A percentile compares a stretch with the other conserved stretches of the same genome.
Evolutionary conservation across 371 early-diverging fungal genomes (phyloP).

Genomic region (Mortierella polycephala): DNA sequence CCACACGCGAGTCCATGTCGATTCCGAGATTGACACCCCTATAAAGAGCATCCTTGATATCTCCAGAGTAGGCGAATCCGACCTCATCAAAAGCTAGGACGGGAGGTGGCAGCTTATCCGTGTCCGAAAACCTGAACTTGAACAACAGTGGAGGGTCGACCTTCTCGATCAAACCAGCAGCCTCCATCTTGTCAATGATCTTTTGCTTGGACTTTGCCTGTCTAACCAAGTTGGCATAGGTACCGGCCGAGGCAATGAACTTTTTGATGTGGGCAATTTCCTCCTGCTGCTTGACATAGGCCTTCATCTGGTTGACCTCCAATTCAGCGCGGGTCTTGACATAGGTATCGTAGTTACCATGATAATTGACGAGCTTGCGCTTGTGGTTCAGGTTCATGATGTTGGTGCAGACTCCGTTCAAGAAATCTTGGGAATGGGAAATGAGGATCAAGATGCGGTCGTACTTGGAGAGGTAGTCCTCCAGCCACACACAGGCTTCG

Average conservation of each 20-base stretch:
- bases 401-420: constrained; percentile 97
- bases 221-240: constrained; percentile 97
- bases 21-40: constrained; percentile 90
- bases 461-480: constrained; percentile 95
- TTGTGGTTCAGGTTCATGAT: constrained; percentile 91
- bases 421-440: constrained; percentile 99
- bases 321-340: constrained; percentile 94
- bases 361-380: constrained; percentile 92
- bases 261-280: constrained; percentile 99
- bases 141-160: constrained; percentile 77
- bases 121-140: constrained; percentile 90
- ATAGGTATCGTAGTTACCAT: constrained; percentile 98
- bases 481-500: constrained; percentile 98
- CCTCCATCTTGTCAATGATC: constrained; percentile 99
- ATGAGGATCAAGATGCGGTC: constrained; percentile 95
- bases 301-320: constrained; percentile 97
- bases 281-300: constrained; percentile 97
- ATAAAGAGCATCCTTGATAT: constrained; percentile 86
- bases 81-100: constrained; percentile 95
- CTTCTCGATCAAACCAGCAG: constrained; percentile 95
- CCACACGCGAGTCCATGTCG: constrained; percentile 96
- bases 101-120: constrained; percentile 95
- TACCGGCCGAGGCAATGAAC: constrained; percentile 99
- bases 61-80: constrained; percentile 91
- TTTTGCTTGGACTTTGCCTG: constrained; percentile 99